Conservation (phyloP, 2,329 filamentous ascomycete genomes). For the Blastomyces silverae region DNA sequence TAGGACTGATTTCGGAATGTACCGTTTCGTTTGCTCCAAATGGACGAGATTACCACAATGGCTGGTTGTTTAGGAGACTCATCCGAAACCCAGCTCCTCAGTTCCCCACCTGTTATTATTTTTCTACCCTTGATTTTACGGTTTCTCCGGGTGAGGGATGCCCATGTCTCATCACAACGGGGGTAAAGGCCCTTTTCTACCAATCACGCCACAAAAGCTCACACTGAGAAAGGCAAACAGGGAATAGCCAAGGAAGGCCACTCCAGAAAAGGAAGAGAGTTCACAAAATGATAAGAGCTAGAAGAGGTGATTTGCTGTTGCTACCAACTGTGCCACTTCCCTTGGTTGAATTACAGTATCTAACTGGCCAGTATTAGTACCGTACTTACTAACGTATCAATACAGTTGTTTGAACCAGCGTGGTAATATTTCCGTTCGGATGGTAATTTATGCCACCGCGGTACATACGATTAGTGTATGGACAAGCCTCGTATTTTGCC, state of each 20-base stretch:
- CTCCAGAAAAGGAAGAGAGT: background rate
- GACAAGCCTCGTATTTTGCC: no score
- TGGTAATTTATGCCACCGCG: background rate
- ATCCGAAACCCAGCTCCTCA: conserved; percentile 10
- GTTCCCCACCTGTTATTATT: background rate
- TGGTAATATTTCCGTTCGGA: background rate
- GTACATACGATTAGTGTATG: background rate
- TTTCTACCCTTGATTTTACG: background rate
- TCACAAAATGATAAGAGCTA: background rate
- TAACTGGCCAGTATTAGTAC: background rate
- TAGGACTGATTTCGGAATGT: background rate
- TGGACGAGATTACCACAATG: background rate
- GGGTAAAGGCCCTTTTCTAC: background rate
- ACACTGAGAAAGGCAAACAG: background rate
- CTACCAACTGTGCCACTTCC: background rate
- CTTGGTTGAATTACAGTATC: background rate
- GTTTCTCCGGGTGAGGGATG: background rate
- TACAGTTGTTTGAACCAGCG: background rate
- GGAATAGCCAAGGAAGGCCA: background rate
- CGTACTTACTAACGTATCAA: background rate
- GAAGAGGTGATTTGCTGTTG: conserved; percentile 6
- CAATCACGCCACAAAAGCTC: background rate
- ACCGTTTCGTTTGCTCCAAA: background rate
- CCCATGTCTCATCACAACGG: conserved; percentile 7
- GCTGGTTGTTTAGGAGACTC: conserved; percentile 3